phyloP scores from a whole-genome alignment of 768 basidiomycete genomes.

The Mycena sanguinolenta region DNA sequence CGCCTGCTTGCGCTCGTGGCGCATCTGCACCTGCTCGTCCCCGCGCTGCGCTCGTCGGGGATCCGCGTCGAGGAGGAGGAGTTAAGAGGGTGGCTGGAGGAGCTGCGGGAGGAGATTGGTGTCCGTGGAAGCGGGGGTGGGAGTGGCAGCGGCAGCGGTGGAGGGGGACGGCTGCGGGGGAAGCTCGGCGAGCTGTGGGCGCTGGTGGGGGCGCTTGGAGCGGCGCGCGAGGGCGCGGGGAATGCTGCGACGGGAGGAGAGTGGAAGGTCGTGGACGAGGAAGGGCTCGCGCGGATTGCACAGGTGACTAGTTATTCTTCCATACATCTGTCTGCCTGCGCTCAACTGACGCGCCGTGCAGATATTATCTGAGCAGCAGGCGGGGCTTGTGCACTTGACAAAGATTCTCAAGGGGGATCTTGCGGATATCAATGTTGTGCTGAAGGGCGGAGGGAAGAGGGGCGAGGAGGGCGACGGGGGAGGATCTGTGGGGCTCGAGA shows the following conservation, averaged over 20 bases:
- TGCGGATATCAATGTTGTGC: constrained; percentile 76
- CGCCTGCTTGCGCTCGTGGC: constrained; percentile 78
- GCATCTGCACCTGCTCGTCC: constrained; percentile 85
- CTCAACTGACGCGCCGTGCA: constrained; percentile 40
- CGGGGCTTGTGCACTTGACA: constrained; percentile 84
- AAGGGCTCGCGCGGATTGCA: constrained; percentile 81
- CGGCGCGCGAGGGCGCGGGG: constrained; percentile 59
- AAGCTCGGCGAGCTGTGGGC: constrained; percentile 91
- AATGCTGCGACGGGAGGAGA: constrained; percentile 15
- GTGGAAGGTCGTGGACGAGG: constrained; percentile 67
- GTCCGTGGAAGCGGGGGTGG: constrained; percentile 40
- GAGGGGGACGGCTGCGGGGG: constrained; percentile 69
- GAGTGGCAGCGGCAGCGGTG: constrained; percentile 33
- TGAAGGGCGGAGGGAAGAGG: constrained; percentile 53
- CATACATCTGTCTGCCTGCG: neutral
- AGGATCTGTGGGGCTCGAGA: no score
- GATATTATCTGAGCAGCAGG: constrained; percentile 85
- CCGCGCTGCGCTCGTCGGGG: constrained; percentile 78
- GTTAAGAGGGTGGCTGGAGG: constrained; percentile 77
- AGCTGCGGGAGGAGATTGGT: constrained; percentile 80
- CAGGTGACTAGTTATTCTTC: constrained; percentile 61
- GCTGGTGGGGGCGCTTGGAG: constrained; percentile 78
- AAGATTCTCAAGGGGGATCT: constrained; percentile 75
- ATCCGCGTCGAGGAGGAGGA: constrained; percentile 87
- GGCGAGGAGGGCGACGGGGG: constrained; percentile 11